Evolutionary conservation across 345 rosid genomes (phyloP).

Genomic region (Anastatica hierochuntica): DNA sequence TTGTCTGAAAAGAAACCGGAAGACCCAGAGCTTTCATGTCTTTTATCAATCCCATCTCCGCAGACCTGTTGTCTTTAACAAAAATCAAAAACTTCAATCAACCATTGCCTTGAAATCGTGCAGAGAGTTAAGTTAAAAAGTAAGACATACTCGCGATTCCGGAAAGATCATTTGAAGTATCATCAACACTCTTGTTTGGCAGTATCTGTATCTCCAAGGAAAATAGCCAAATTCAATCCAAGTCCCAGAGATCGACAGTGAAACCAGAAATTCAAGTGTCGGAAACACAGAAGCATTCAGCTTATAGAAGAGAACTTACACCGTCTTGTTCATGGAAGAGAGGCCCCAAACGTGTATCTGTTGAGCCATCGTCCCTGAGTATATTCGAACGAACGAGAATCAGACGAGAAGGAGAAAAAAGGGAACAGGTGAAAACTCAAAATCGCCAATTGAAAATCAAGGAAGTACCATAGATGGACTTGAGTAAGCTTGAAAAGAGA

Average conservation of each 20-base stretch:
- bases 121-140: not conserved
- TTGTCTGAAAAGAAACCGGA: slow-evolving; percentile 64
- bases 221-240: not conserved
- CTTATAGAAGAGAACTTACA: slow-evolving; percentile 26
- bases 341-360: slow-evolving; percentile 24
- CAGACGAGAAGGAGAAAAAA: not conserved
- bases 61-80: slow-evolving; percentile 28
- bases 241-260: not conserved
- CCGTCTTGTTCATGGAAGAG: slow-evolving; percentile 11
- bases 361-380: slow-evolving; percentile 55
- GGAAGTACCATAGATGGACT: slow-evolving; percentile 49
- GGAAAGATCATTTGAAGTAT: slow-evolving; percentile 6
- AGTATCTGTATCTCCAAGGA: slow-evolving; percentile 28
- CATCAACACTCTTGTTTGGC: slow-evolving; percentile 8
- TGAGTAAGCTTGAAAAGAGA: slow-evolving; percentile 66
- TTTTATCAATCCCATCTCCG: slow-evolving; percentile 34
- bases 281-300: not conserved
- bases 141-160: slow-evolving; percentile 11
- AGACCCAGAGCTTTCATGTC: slow-evolving; percentile 72
- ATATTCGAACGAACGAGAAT: not conserved
- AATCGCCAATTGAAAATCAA: no score
- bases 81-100: not conserved
- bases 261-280: not conserved
- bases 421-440: not conserved
- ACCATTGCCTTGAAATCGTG: no score